Evolutionary conservation across 768 basidiomycete species (phyloP).

Genomic region (Mycena polygramma): DNA sequence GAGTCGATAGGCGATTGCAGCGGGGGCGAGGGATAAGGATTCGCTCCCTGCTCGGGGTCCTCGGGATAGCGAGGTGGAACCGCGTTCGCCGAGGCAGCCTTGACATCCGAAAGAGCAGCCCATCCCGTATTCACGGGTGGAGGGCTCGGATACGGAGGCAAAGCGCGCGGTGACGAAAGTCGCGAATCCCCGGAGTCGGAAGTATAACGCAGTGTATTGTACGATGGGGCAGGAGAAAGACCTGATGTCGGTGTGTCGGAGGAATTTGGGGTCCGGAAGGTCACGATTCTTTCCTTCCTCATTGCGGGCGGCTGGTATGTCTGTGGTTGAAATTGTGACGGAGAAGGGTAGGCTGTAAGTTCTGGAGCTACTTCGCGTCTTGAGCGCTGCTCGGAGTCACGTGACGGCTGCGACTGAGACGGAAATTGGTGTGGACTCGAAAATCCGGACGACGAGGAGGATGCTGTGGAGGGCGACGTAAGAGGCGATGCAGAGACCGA

Average conservation of each 20-base stretch:
- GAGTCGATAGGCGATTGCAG: slow-evolving; percentile 2
- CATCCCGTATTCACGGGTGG: slow-evolving; percentile 30
- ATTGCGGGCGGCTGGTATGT: slow-evolving; percentile 16
- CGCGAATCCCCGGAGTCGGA: slow-evolving; percentile 18
- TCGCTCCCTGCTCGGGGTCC: background rate
- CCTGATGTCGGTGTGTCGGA: background rate
- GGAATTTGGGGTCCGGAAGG: slow-evolving; percentile 8
- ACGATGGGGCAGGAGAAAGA: slow-evolving; percentile 25
- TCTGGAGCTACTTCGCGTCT: background rate
- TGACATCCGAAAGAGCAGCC: slow-evolving; percentile 33
- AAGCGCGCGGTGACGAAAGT: slow-evolving; percentile 17
- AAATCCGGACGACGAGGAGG: slow-evolving; percentile 15
- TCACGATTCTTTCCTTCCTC: slow-evolving; percentile 13
- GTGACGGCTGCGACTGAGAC: slow-evolving; percentile 15
- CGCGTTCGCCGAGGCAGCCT: slow-evolving; percentile 26
- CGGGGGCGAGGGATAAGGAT: slow-evolving; percentile 25
- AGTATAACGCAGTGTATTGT: slow-evolving; percentile 10
- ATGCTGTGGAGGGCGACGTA: background rate
- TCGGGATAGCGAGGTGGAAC: slow-evolving; percentile 31
- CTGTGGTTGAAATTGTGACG: background rate
- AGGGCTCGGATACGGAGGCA: slow-evolving; percentile 32
- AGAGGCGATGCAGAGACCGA: background rate
- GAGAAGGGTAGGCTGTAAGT: slow-evolving; percentile 17
- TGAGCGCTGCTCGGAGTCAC: slow-evolving; percentile 1
- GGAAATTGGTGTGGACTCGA: slow-evolving; percentile 11